Conservation (phyloP, 345 rosid genomes). For the Dimocarpus longan region DNA sequence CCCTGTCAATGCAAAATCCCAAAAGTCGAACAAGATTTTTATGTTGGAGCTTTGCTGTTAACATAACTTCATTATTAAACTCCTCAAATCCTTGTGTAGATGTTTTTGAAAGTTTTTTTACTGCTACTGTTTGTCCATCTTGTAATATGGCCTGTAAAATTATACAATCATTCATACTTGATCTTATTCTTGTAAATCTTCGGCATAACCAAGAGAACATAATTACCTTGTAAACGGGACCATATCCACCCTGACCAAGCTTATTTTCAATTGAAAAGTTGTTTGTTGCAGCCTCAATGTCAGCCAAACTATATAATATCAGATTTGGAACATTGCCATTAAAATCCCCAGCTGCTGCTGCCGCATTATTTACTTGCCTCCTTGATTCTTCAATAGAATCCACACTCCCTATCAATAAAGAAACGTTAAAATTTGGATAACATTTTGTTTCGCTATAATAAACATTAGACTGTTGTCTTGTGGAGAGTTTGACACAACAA, state of each 20-base stretch:
- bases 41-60: conserved; percentile 23
- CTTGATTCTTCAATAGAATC: not conserved
- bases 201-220: too few relatives aligned
- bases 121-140: conserved; percentile 18
- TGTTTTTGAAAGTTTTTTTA: conserved; percentile 21
- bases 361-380: not conserved
- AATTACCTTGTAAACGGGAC: conserved; percentile 18
- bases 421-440: not conserved
- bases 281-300: conserved; percentile 3
- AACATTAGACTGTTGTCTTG: too few relatives aligned
- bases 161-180: too few relatives aligned
- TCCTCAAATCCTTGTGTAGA: conserved; percentile 24
- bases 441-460: too few relatives aligned
- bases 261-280: conserved; percentile 18
- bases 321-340: conserved; percentile 2
- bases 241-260: conserved; percentile 24
- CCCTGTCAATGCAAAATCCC: conserved; percentile 14
- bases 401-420: not conserved
- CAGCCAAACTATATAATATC: not conserved
- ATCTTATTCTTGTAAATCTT: too few relatives aligned
- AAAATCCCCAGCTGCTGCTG: conserved; percentile 6
- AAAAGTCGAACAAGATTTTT: conserved; percentile 12
- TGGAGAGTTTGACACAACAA: too few relatives aligned
- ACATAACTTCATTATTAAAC: conserved; percentile 33
- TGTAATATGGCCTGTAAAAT: conserved; percentile 9